Percentiles rank a stretch among this genome's conserved stretches.
Conservation (phyloP, 148 eudicot species). For the Arctostaphylos glauca region DNA sequence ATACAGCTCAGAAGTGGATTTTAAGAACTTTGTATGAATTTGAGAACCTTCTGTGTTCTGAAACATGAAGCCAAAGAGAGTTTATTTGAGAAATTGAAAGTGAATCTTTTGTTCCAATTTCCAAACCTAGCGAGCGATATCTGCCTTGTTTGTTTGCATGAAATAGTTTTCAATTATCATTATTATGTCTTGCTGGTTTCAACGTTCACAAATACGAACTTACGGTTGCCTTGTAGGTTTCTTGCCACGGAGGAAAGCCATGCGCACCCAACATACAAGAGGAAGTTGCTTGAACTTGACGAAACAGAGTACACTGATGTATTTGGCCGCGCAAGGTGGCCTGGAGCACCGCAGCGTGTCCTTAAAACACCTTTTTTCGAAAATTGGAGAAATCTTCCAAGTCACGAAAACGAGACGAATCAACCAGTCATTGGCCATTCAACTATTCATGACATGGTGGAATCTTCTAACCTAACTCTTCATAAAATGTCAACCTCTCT, state of each 20-base stretch:
- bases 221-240: constrained; percentile 39
- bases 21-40: not conserved
- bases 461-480: not conserved
- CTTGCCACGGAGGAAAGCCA: constrained; percentile 80
- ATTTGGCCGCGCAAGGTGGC: constrained; percentile 98
- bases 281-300: constrained; percentile 61
- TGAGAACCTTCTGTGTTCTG: not conserved
- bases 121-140: not conserved
- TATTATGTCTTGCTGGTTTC: not conserved
- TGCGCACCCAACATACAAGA: constrained; percentile 87
- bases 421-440: constrained; percentile 82
- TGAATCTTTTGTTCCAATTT: not conserved
- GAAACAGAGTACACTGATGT: constrained; percentile 73
- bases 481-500: not conserved
- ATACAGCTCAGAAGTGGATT: not conserved
- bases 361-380: constrained; percentile 67
- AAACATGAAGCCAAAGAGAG: not conserved
- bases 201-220: not conserved
- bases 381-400: constrained; percentile 66
- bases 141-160: not conserved
- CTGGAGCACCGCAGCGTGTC: constrained; percentile 85
- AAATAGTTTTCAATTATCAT: not conserved
- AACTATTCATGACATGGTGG: constrained; percentile 71
- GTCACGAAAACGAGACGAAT: constrained; percentile 54
- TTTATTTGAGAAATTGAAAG: not conserved